Evolutionary conservation across 257 asterid genomes (phyloP).

Genomic region (Gentiana straminea): DNA sequence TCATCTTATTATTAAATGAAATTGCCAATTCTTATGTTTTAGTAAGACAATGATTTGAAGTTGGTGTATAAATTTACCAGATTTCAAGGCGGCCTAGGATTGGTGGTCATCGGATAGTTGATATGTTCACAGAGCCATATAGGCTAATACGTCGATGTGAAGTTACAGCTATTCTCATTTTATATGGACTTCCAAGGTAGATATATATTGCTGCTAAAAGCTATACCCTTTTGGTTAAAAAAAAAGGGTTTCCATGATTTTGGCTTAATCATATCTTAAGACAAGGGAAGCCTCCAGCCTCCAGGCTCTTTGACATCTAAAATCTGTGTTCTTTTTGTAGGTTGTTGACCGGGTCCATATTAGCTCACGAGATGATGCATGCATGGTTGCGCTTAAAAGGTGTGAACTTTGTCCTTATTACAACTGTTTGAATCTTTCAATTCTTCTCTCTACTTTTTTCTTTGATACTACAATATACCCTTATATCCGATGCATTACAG

Average conservation of each 20-base stretch:
- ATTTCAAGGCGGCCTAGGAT: conserved; percentile 70
- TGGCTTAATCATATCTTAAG: no score
- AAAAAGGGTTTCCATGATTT: no score
- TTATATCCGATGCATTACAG: conserved; percentile 20
- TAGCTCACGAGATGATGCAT: conserved; percentile 99
- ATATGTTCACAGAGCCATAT: conserved; percentile 95
- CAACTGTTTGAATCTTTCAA: no score
- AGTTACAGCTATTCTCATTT: conserved; percentile 90
- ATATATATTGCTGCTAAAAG: background rate
- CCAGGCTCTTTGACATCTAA: conserved; percentile 2
- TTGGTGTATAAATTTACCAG: conserved; percentile 22
- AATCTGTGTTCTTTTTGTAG: conserved; percentile 19
- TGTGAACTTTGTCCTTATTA: conserved; percentile 13
- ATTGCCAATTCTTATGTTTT: background rate
- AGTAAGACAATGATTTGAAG: no score
- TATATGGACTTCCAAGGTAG: conserved; percentile 97
- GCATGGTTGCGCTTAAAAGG: conserved; percentile 98
- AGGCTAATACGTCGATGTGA: conserved; percentile 69
- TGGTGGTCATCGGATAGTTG: conserved; percentile 74
- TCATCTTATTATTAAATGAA: no score
- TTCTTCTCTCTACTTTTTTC: no score
- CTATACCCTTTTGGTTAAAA: background rate
- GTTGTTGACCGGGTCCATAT: conserved; percentile 83
- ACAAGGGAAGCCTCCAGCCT: no score
- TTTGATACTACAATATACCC: background rate